Percentiles rank a stretch among this genome's conserved stretches.
phyloP scores from a whole-genome alignment of 352 stramenopile genomes.

The Pythium insidiosum region DNA sequence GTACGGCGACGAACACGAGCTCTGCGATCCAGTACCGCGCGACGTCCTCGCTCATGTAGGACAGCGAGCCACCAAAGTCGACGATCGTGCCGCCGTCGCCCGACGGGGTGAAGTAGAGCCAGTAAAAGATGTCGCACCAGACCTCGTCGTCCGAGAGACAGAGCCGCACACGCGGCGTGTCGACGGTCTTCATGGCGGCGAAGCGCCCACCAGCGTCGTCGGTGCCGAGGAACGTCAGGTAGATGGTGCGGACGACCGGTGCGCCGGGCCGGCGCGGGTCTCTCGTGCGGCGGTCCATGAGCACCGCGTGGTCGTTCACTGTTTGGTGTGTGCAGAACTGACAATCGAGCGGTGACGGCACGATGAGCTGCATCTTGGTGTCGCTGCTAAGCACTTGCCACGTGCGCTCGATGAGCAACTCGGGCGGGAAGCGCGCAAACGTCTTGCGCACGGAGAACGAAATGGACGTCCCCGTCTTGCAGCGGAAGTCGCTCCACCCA shows the following conservation, averaged over 20 bases:
- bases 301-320: constrained; percentile 26
- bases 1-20: too few species aligned
- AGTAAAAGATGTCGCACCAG: constrained; percentile 68
- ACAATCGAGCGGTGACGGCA: constrained; percentile 26
- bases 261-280: constrained; percentile 15
- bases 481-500: constrained; percentile 41
- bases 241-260: constrained; percentile 39
- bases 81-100: constrained; percentile 3
- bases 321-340: constrained; percentile 34
- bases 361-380: constrained; percentile 19
- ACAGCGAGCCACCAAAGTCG: constrained; percentile 47
- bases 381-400: constrained; percentile 36
- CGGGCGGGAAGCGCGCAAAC: constrained; percentile 18
- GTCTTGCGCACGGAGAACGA: constrained; percentile 42
- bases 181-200: constrained; percentile 55
- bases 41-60: constrained; percentile 40
- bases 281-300: constrained; percentile 42
- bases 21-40: too few species aligned
- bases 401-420: constrained; percentile 18
- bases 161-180: constrained; percentile 34
- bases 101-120: constrained; percentile 26
- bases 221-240: constrained; percentile 22
- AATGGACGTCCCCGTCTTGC: constrained; percentile 27
- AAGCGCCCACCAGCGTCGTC: constrained; percentile 20
- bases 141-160: constrained; percentile 29